phyloP scores from a whole-genome alignment of 768 basidiomycete species.

The Sutorius australiensis region DNA sequence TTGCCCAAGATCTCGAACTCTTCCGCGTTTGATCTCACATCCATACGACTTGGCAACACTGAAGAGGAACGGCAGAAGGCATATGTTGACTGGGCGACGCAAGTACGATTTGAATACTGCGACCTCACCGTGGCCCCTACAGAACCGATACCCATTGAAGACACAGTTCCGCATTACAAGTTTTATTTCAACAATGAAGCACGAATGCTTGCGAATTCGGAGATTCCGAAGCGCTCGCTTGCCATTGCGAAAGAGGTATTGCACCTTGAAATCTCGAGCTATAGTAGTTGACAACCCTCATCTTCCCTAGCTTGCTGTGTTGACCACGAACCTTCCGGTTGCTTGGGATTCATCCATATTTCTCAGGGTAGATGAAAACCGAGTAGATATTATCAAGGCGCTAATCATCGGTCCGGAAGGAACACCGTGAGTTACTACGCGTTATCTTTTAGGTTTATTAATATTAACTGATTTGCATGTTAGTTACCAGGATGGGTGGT shows the following conservation, averaged over 20 bases:
- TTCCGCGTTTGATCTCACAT: slow-evolving; percentile 40
- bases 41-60: slow-evolving; percentile 44
- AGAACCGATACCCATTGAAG: slow-evolving; percentile 38
- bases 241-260: slow-evolving; percentile 94
- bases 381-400: slow-evolving; percentile 91
- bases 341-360: slow-evolving; percentile 95
- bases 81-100: slow-evolving; percentile 83
- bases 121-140: slow-evolving; percentile 59
- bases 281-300: slow-evolving; percentile 7
- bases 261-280: neutral
- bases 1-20: slow-evolving; percentile 69
- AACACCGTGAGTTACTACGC: slow-evolving; percentile 64
- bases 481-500: slow-evolving; percentile 92
- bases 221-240: slow-evolving; percentile 86
- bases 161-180: slow-evolving; percentile 69
- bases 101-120: slow-evolving; percentile 85
- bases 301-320: slow-evolving; percentile 72
- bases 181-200: slow-evolving; percentile 81
- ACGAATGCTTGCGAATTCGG: slow-evolving; percentile 76
- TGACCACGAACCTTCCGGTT: slow-evolving; percentile 92
- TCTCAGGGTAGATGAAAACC: slow-evolving; percentile 85
- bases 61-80: slow-evolving; percentile 65
- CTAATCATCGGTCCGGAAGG: slow-evolving; percentile 90
- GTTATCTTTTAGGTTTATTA: neutral
- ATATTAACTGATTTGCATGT: slow-evolving; percentile 4